These are phyloP conservation scores for Fusarium staphyleae DNA, from an alignment of 2,329 filamentous ascomycete species.

Conservation along the genomic window DNA sequence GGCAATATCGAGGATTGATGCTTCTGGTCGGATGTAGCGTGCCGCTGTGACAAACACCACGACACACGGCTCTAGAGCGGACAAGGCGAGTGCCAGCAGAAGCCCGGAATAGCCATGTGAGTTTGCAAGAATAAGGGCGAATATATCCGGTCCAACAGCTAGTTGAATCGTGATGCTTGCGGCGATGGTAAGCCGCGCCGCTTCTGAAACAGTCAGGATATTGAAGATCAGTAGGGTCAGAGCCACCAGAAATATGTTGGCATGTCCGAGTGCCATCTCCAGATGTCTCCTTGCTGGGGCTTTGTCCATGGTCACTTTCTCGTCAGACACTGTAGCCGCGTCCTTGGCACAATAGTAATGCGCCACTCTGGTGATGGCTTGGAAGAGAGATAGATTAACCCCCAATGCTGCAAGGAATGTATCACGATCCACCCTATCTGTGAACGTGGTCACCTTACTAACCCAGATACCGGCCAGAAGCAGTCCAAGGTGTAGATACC, in stretches of 20 bases:
- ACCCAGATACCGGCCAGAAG: constrained; percentile 6
- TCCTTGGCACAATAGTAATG: constrained; percentile 31
- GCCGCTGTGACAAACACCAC: constrained; percentile 3
- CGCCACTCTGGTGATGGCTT: constrained; percentile 22
- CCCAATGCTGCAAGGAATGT: constrained; percentile 23
- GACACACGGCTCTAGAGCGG: constrained; percentile 3
- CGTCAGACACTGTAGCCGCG: constrained; percentile 2
- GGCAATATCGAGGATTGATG: not conserved
- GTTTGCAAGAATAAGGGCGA: not conserved
- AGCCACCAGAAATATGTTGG: constrained; percentile 14
- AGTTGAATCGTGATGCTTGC: constrained; percentile 25
- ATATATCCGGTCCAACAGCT: not conserved
- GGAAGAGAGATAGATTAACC: constrained; percentile 31
- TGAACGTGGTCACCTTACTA: not conserved
- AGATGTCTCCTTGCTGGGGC: constrained; percentile 11
- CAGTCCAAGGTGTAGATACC: constrained; percentile 26
- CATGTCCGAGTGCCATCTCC: constrained; percentile 9
- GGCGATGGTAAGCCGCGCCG: constrained; percentile 23
- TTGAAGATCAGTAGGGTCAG: constrained; percentile 1
- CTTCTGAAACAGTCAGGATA: constrained; percentile 12
- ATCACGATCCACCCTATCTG: not conserved
- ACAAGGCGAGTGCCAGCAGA: constrained; percentile 5
- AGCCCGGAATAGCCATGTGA: not conserved
- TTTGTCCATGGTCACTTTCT: constrained; percentile 3
- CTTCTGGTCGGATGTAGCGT: constrained; percentile 1